Base-by-base conservation (phyloP, 1,284 basidiomycete genomes). In the Megacollybia platyphylla region DNA sequence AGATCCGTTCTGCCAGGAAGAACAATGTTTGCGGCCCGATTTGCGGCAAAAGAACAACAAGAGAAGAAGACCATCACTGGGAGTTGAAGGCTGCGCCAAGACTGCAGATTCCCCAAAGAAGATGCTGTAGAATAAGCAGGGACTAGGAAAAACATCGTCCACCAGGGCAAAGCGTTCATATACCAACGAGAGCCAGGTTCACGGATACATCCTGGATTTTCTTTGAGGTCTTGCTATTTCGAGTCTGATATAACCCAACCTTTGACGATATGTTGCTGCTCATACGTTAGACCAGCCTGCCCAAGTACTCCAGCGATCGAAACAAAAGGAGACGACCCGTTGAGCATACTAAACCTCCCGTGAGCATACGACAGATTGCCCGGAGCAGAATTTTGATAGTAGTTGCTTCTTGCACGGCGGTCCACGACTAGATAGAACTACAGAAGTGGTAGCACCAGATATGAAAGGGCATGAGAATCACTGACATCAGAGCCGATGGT, bases 41-140 rank as follows among this genome's bases (percentile, higher is more conserved):
- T 86, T 34, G 80, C 80, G 13, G 76, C 70, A 56, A 77, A 87
- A n/a, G 81, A 71, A 41, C 73, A 69, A 56, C 85, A 88, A 15
- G 84, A 80, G 54, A 91, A 86, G 36, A 72, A 41, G 43, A 88
- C 76, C 86, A 89, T 89, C 46, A 87, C 72, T 6, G 76, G 68
- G 15, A 89, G 66, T 52, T 90, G 82, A 48, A 71, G 62, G 57
- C 76, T 80, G 47, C 73, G 65, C 52, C 77, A 66, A 24, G 73
- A 71, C 59, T 91, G 87, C 46, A 87, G 67, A 58, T 89, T 88
- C 39, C 73, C 72, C 44, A 91, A 62, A n/a, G 85, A 87, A 18
- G 85, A 78, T 46, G 78, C 76, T 1, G 73, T 63, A n/a, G 80
- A 77, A 61, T 89, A 91, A 29, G 82, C 54, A 6, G 88, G 89